Evolutionary conservation across 2,329 filamentous ascomycete genomes (phyloP), one percentile per base, ranked within the genome.

Genomic region (Hypoxylon sp.): DNA sequence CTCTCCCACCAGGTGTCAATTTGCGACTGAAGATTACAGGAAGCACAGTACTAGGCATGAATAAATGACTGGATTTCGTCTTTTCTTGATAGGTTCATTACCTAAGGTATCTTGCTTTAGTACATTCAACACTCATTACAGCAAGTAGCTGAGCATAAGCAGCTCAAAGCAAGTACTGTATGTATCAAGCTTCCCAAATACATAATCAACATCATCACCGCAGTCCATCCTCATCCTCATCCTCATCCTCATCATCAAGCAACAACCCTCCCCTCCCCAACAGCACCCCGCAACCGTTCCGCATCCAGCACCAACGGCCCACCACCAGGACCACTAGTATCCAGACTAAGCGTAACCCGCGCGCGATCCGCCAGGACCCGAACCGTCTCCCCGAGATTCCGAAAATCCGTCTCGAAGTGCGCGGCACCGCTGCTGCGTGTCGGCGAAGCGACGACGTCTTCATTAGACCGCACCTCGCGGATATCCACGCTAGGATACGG

Each of bases 401-500:
- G 78, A 63, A 88, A 89, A 66, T 97, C 90, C 8, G 89, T 88
- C 73, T 97, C 92, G 65, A 86, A 91, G 71, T 81, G 62, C 61
- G 4, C 61, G 50, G 5, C 66, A 11, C 47, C 31, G 13, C 54
- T 45, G 13, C 62, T 62, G 3, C 13, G 26, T 3, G 23, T 17
- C 1, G 36, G 21, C 27, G 51, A 17, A 45, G 59, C 45, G 46
- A 60, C n/a, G 52, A 50, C 31, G 54, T 60, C 20, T 32, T 56
- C 55, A 56, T 55, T 34, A 56, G 68, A 61, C 45, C 72, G 69
- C 5, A 84, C 76, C 67, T 86, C 84, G 32, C 87, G 83, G 25
- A 97, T 87, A 40, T 96, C 91, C 2, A 97, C 78, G 5, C 73
- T 79, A 0, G 94, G 94, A 19, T 91, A 83, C 1, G 91, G 79